A percentile compares a stretch with the other conserved stretches of the same genome.
These are phyloP conservation scores for Fusarium sp. DNA, from an alignment of 2,329 filamentous ascomycete genomes.

Conservation along the genomic window DNA sequence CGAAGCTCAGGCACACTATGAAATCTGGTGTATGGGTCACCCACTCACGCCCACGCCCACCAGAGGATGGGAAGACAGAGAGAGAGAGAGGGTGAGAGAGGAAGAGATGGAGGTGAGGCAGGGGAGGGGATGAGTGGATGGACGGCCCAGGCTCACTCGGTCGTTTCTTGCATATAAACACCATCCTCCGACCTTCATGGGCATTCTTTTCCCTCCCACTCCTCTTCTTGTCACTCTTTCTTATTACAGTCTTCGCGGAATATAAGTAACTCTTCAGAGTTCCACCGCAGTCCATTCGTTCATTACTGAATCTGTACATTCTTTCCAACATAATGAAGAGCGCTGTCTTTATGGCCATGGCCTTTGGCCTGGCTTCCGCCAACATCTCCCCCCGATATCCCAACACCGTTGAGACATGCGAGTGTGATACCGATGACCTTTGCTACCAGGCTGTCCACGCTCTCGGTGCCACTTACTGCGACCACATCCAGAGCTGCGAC, in stretches of 20 bases:
- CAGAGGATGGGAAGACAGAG: constrained; percentile 6
- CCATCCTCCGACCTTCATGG: constrained; percentile 10
- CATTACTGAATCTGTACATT: constrained; percentile 40
- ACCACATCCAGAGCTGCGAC: fast-evolving
- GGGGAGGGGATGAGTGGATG: constrained; percentile 11
- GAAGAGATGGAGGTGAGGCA: constrained; percentile 2
- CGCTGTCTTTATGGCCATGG: constrained; percentile 42
- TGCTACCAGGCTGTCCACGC: constrained; percentile 6
- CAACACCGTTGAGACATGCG: neutral
- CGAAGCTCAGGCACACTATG: constrained; percentile 26
- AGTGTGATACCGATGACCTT: constrained; percentile 2
- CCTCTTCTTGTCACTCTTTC: constrained; percentile 34
- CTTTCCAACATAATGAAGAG: constrained; percentile 47
- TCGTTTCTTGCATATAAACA: constrained; percentile 37
- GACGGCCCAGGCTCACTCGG: neutral
- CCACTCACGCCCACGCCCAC: constrained; percentile 19
- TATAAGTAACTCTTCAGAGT: constrained; percentile 37
- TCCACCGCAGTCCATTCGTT: constrained; percentile 43
- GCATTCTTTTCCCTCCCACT: neutral
- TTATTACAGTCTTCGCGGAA: constrained; percentile 27
- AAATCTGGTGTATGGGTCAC: constrained; percentile 4
- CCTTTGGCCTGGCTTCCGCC: constrained; percentile 42
- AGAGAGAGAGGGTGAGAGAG: neutral
- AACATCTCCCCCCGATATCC: too few species aligned
- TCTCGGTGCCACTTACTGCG: neutral